Evolutionary conservation across 2,329 filamentous ascomycete species (phyloP).

Genomic region (Fusarium stilboides): DNA sequence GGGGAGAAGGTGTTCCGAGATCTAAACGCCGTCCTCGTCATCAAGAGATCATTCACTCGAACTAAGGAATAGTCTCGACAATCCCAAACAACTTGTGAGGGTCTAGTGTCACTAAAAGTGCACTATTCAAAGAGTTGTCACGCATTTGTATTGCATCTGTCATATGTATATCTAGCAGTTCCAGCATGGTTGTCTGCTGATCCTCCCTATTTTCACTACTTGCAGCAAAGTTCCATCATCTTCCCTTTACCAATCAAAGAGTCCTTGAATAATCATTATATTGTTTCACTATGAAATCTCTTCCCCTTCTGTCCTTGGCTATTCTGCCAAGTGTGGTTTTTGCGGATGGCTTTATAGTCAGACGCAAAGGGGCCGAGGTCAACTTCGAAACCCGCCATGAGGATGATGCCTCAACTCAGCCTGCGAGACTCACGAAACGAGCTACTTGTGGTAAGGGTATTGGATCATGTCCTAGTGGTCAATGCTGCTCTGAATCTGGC

Average conservation of each 20-base stretch:
- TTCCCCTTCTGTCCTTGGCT: conserved; percentile 5
- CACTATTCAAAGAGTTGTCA: not conserved
- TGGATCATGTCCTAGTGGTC: conserved; percentile 50
- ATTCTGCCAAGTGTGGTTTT: not conserved
- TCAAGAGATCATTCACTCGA: not conserved
- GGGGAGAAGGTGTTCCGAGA: not conserved
- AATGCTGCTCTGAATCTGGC: conserved; percentile 55
- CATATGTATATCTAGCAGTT: conserved; percentile 11
- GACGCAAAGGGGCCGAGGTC: conserved; percentile 18
- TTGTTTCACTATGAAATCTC: conserved; percentile 18
- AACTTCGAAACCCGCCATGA: conserved; percentile 16
- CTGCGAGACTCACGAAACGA: conserved; percentile 11
- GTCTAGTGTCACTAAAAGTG: too few species aligned
- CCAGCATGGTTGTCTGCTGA: not conserved
- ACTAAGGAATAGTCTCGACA: not conserved
- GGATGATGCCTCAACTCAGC: not conserved
- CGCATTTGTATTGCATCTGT: not conserved
- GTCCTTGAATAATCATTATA: not conserved
- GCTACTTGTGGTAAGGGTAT: conserved; percentile 50
- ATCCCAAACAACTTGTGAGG: not conserved
- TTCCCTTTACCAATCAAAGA: not conserved
- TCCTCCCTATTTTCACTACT: not conserved
- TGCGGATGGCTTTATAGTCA: conserved; percentile 20
- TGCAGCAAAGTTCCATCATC: not conserved
- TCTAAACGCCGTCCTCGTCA: conserved; percentile 6